Conservation (phyloP, 805 yeast species). For the Pichia exigua region DNA sequence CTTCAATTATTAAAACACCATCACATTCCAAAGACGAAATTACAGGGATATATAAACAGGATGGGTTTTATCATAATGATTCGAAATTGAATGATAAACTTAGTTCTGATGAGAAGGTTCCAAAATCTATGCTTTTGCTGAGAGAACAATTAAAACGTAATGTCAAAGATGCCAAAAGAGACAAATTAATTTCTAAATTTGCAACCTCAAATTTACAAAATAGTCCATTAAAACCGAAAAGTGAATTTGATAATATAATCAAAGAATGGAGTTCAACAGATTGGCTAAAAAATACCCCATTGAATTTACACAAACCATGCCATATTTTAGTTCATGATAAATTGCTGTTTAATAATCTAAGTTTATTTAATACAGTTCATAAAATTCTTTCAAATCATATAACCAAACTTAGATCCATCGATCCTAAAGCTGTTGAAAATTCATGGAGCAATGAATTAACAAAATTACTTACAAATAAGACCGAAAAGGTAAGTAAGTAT, state of each 20-base stretch:
- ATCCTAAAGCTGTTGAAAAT: background rate
- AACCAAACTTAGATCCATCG: background rate
- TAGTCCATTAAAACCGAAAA: constrained; percentile 6
- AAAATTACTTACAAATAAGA: constrained; percentile 2
- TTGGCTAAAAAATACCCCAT: constrained; percentile 13
- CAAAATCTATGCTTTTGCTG: constrained; percentile 2
- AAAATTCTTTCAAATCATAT: constrained; percentile 4
- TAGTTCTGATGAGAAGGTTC: background rate
- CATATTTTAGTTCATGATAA: constrained; percentile 25
- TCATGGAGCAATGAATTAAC: constrained; percentile 17
- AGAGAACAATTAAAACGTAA: background rate
- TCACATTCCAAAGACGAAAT: constrained; percentile 1
- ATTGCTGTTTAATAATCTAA: constrained; percentile 15
- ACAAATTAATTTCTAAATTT: background rate
- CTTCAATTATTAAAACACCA: background rate
- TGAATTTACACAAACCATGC: constrained; percentile 13
- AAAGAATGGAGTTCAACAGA: constrained; percentile 21
- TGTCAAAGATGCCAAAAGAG: background rate
- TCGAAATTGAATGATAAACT: background rate
- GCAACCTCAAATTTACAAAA: constrained; percentile 1
- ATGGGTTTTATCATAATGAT: background rate
- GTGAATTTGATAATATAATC: constrained; percentile 18
- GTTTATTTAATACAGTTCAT: constrained; percentile 15
- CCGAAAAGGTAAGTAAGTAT: background rate
- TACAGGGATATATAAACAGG: constrained; percentile 4